These are phyloP conservation scores for Mortierella sp. DNA, from an alignment of 371 early-diverging fungal species.

Conservation along the genomic window DNA sequence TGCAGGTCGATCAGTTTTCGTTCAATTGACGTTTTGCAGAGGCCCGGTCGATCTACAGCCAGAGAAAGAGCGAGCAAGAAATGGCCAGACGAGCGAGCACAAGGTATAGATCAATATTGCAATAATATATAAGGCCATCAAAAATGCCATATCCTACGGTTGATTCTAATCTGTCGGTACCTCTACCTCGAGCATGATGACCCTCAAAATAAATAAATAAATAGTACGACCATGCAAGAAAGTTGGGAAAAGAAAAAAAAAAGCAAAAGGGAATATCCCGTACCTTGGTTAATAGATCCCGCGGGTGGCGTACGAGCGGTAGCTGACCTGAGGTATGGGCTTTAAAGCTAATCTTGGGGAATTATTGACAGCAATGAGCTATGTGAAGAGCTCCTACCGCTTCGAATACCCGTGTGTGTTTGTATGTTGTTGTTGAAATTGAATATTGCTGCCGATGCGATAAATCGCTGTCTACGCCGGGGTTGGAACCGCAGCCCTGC, in stretches of 20 bases:
- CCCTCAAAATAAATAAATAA: no score
- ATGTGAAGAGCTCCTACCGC: conserved; percentile 48
- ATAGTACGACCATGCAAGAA: no score
- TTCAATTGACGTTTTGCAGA: no score
- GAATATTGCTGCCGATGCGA: neutral
- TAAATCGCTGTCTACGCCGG: neutral
- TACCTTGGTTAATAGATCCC: conserved; percentile 51
- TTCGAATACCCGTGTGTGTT: conserved; percentile 31
- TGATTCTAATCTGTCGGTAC: no score
- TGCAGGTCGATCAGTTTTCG: no score
- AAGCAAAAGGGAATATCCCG: conserved; percentile 33
- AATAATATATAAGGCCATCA: no score
- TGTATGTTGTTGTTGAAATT: neutral
- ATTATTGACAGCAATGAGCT: conserved; percentile 55
- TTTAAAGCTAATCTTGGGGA: conserved; percentile 46
- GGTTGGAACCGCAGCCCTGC: conserved; percentile 28
- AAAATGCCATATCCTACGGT: no score
- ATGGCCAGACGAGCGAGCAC: no score
- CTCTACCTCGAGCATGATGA: no score
- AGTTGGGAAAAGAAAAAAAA: neutral
- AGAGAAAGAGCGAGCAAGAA: no score
- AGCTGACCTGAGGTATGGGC: conserved; percentile 48
- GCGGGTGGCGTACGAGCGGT: conserved; percentile 53
- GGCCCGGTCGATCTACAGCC: no score
- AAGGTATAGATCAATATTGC: no score